Percentiles rank a stretch among this genome's conserved stretches.
phyloP scores from a whole-genome alignment of 805 yeast genomes.

The Wickerhamiella australiensis region DNA sequence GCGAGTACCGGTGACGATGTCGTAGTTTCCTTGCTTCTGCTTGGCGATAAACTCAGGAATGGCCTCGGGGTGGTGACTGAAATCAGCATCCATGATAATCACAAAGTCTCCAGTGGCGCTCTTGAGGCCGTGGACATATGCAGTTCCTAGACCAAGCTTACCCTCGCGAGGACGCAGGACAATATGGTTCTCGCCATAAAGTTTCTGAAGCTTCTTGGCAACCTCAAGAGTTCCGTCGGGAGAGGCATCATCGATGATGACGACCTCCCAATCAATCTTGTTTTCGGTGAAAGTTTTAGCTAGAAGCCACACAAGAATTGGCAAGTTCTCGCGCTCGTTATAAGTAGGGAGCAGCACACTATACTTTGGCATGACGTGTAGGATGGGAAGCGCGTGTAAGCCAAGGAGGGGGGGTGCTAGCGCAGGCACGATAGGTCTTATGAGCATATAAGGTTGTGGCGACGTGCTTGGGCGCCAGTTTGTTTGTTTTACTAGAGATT shows the following conservation, averaged over 20 bases:
- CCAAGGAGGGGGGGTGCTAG: too few relatives aligned
- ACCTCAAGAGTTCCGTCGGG: conserved; percentile 75
- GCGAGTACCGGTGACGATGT: conserved; percentile 44
- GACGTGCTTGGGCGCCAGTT: too few relatives aligned
- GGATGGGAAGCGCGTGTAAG: not conserved
- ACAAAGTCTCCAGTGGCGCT: conserved; percentile 62
- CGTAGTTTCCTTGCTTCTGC: conserved; percentile 35
- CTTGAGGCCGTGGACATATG: conserved; percentile 65
- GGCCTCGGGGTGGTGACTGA: conserved; percentile 63
- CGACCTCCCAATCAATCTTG: conserved; percentile 58
- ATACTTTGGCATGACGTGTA: conserved; percentile 36
- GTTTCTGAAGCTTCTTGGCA: conserved; percentile 44
- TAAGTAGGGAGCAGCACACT: conserved; percentile 68
- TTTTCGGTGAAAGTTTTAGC: conserved; percentile 51
- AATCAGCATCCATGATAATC: conserved; percentile 75
- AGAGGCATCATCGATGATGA: conserved; percentile 67
- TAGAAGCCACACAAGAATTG: conserved; percentile 56
- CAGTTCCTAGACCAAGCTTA: conserved; percentile 68
- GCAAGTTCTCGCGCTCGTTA: conserved; percentile 57
- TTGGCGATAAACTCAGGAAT: conserved; percentile 62
- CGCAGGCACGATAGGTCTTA: too few relatives aligned
- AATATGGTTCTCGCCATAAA: conserved; percentile 33
- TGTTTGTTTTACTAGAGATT: too few relatives aligned
- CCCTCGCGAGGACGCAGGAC: conserved; percentile 63
- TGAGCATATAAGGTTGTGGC: too few relatives aligned